phyloP scores from a whole-genome alignment of 2,329 filamentous ascomycete species.

The Fusarium brachygibbosum region DNA sequence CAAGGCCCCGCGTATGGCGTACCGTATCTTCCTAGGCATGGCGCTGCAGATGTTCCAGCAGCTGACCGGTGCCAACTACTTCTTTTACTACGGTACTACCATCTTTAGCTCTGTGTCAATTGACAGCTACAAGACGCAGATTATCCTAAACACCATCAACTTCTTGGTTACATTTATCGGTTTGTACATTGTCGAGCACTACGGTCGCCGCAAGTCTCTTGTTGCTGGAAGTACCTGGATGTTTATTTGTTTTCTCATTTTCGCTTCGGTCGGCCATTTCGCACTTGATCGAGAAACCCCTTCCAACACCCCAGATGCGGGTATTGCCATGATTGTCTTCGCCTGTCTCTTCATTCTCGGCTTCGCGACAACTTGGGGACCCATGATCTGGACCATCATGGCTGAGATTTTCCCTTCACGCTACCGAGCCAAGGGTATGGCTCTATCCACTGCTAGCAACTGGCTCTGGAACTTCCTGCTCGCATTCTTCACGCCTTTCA shows the following conservation, averaged over 20 bases:
- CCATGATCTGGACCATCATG: slow-evolving; percentile 74
- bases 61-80: slow-evolving; percentile 76
- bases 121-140: slow-evolving; percentile 75
- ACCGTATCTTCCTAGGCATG: slow-evolving; percentile 72
- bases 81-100: slow-evolving; percentile 74
- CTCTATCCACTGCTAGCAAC: slow-evolving; percentile 71
- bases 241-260: slow-evolving; percentile 71
- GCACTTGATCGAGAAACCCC: slow-evolving; percentile 56
- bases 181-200: slow-evolving; percentile 78
- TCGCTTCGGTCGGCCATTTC: slow-evolving; percentile 67
- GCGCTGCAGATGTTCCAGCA: slow-evolving; percentile 76
- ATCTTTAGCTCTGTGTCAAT: slow-evolving; percentile 62
- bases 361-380: slow-evolving; percentile 77
- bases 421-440: slow-evolving; percentile 72
- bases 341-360: slow-evolving; percentile 74
- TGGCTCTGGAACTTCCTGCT: slow-evolving; percentile 82
- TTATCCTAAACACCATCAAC: slow-evolving; percentile 77
- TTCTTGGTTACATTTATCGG: slow-evolving; percentile 76
- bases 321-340: slow-evolving; percentile 73
- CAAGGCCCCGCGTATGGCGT: slow-evolving; percentile 72
- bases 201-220: slow-evolving; percentile 73
- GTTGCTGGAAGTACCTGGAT: slow-evolving; percentile 74
- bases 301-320: slow-evolving; percentile 57
- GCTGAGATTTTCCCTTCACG: slow-evolving; percentile 75
- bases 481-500: slow-evolving; percentile 85